phyloP scores from a whole-genome alignment of 1,139 yeast species.

The Taphrina flavorubra region DNA sequence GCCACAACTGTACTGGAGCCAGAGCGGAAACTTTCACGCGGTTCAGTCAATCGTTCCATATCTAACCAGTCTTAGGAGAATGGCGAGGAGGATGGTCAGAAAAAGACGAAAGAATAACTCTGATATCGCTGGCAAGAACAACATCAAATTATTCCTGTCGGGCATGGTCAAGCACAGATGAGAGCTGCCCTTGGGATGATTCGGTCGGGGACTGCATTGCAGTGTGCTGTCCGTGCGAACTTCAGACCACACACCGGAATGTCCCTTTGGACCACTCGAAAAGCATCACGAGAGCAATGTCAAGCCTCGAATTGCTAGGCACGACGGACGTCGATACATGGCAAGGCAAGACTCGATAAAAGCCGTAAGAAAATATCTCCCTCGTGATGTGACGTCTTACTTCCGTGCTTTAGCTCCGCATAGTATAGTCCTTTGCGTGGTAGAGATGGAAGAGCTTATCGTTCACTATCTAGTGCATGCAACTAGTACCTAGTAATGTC shows the following conservation, averaged over 20 bases:
- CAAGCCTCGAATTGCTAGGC: neutral
- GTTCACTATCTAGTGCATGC: neutral
- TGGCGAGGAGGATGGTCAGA: constrained; percentile 8
- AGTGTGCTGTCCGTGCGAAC: too few relatives aligned
- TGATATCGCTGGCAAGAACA: too few relatives aligned
- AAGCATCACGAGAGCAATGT: too few relatives aligned
- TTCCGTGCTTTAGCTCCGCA: neutral
- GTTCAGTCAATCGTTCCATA: too few relatives aligned
- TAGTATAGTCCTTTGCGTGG: neutral
- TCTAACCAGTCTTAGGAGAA: constrained; percentile 5
- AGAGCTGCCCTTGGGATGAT: too few relatives aligned
- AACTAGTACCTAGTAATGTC: neutral
- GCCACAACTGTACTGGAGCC: constrained; percentile 24
- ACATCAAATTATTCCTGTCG: too few relatives aligned
- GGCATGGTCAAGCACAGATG: too few relatives aligned
- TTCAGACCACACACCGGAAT: too few relatives aligned
- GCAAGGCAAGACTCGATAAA: neutral
- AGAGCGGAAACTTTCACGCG: neutral
- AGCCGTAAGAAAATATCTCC: neutral
- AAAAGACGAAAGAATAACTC: constrained; percentile 5
- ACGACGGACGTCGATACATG: neutral
- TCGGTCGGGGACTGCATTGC: too few relatives aligned
- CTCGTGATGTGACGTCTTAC: neutral
- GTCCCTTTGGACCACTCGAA: too few relatives aligned
- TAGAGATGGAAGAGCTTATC: neutral